Percentiles rank a stretch among this genome's conserved stretches.
phyloP scores from a whole-genome alignment of 148 eudicot species.

The Camellia granthamiana region DNA sequence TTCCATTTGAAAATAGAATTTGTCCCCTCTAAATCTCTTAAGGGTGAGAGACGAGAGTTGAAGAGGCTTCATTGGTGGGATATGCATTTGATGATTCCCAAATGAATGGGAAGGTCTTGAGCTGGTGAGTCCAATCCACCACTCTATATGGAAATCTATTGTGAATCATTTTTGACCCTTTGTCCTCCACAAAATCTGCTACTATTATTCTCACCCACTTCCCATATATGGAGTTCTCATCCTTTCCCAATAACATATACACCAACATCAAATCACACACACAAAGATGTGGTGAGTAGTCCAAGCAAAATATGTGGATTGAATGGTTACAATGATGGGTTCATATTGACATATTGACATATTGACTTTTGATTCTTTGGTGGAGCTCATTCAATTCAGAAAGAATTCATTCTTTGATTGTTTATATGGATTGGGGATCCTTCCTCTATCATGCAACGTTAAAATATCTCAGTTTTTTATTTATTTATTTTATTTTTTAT shows the following conservation, averaged over 20 bases:
- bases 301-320: neutral
- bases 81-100: constrained; percentile 17
- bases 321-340: constrained; percentile 16
- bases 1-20: constrained; percentile 10
- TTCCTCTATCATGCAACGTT: too few relatives aligned
- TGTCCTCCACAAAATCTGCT: constrained; percentile 26
- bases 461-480: too few relatives aligned
- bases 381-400: too few relatives aligned
- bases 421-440: too few relatives aligned
- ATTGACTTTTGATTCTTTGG: too few relatives aligned
- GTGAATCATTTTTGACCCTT: constrained; percentile 27
- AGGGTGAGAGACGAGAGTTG: constrained; percentile 10
- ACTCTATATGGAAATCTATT: constrained; percentile 30
- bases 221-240: constrained; percentile 28
- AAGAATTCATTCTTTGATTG: too few relatives aligned
- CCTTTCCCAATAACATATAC: constrained; percentile 29
- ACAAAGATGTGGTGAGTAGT: too few relatives aligned
- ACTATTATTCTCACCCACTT: constrained; percentile 12
- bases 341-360: neutral
- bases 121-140: constrained; percentile 22
- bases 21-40: neutral
- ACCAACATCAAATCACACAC: constrained; percentile 22
- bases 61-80: constrained; percentile 7
- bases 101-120: constrained; percentile 25
- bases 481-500: too few relatives aligned